phyloP scores from a whole-genome alignment of 1,284 basidiomycete genomes.

The Psilocybe mexicana region DNA sequence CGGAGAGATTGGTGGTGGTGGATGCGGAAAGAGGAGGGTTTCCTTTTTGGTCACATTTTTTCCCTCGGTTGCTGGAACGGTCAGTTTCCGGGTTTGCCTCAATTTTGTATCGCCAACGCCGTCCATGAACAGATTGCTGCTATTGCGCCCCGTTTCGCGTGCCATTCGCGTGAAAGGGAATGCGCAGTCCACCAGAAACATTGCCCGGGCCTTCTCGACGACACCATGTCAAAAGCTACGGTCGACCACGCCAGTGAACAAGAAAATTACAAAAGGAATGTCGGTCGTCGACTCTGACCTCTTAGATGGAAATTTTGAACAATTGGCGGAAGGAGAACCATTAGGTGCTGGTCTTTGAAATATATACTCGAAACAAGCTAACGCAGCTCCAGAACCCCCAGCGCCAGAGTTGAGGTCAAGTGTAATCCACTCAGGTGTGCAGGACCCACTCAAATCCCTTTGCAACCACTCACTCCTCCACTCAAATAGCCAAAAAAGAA shows the following conservation, averaged over 20 bases:
- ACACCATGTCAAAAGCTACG: conserved; percentile 18
- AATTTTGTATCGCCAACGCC: conserved; percentile 13
- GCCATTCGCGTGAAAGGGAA: conserved; percentile 25
- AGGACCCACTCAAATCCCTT: neutral
- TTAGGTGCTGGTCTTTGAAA: conserved; percentile 1
- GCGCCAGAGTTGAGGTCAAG: neutral
- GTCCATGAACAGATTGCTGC: conserved; percentile 26
- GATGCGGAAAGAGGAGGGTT: conserved; percentile 6
- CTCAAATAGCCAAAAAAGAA: neutral
- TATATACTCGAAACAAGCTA: neutral
- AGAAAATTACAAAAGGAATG: conserved; percentile 15
- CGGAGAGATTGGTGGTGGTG: neutral
- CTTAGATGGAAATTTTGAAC: conserved; percentile 10
- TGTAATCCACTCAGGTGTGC: neutral
- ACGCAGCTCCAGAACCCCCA: neutral
- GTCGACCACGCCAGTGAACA: conserved; percentile 14
- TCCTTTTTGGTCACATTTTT: conserved; percentile 13
- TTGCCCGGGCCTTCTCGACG: conserved; percentile 11
- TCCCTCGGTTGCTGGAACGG: conserved; percentile 14
- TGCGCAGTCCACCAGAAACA: conserved; percentile 10
- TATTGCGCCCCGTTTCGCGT: conserved; percentile 28
- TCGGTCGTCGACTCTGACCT: conserved; percentile 14
- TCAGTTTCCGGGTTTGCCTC: conserved; percentile 9
- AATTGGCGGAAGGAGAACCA: neutral
- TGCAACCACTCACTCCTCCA: neutral